Conservation (phyloP, 495 filamentous ascomycete species). For the Cercophora scortea region DNA sequence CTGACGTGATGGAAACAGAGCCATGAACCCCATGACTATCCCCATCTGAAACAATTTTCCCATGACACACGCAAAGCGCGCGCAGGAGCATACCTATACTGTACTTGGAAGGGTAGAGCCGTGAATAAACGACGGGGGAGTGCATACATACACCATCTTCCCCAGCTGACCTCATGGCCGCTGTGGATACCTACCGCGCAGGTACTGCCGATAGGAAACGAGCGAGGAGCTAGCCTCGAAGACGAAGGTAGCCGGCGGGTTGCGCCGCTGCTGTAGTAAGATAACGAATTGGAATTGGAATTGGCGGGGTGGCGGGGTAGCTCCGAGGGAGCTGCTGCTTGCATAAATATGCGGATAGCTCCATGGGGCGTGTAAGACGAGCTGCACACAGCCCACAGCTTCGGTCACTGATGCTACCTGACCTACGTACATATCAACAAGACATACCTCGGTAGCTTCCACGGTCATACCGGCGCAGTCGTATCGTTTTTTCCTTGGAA, state of each 20-base stretch:
- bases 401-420: neutral
- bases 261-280: neutral
- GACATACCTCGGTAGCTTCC: too few relatives aligned
- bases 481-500: too few relatives aligned
- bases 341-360: neutral
- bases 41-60: slow-evolving; percentile 31
- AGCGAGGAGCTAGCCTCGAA: neutral
- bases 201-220: neutral
- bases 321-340: neutral
- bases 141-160: too few relatives aligned
- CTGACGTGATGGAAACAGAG: slow-evolving; percentile 11
- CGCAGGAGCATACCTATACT: too few relatives aligned
- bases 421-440: too few relatives aligned
- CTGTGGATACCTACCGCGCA: neutral
- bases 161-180: neutral
- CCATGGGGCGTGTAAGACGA: neutral
- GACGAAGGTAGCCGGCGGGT: neutral
- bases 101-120: neutral
- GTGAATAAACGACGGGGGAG: neutral
- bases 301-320: slow-evolving; percentile 7
- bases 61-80: too few relatives aligned
- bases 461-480: too few relatives aligned
- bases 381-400: neutral
- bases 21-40: slow-evolving; percentile 37
- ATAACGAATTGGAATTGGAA: slow-evolving; percentile 1